Evolutionary conservation across 768 basidiomycete species (phyloP).

Genomic region (Dendrothele bispora): DNA sequence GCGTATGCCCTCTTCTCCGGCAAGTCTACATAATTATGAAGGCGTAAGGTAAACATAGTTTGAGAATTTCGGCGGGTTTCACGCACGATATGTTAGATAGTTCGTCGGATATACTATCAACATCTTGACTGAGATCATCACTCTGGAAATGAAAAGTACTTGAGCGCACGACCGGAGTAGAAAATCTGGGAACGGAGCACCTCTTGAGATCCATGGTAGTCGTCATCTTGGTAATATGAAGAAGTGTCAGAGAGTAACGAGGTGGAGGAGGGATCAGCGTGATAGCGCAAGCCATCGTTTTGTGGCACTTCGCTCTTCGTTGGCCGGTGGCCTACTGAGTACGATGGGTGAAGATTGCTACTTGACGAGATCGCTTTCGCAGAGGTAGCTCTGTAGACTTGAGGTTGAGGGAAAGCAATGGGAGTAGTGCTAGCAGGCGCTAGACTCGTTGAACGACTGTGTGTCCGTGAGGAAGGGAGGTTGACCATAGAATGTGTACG

Average conservation of each 20-base stretch:
- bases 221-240: conserved; percentile 39
- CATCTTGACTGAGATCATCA: conserved; percentile 22
- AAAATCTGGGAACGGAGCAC: conserved; percentile 21
- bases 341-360: conserved; percentile 19
- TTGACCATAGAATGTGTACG: conserved; percentile 33
- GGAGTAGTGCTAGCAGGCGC: conserved; percentile 23
- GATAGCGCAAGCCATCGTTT: conserved; percentile 23
- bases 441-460: conserved; percentile 40
- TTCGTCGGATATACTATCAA: conserved; percentile 29
- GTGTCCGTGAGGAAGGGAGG: conserved; percentile 22
- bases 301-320: conserved; percentile 34
- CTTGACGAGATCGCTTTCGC: conserved; percentile 22
- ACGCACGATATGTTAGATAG: conserved; percentile 41
- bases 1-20: conserved; percentile 61
- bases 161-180: no score
- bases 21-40: conserved; percentile 42
- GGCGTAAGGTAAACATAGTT: conserved; percentile 9
- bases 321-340: conserved; percentile 41
- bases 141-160: no score
- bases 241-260: conserved; percentile 27
- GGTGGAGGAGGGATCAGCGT: conserved; percentile 35
- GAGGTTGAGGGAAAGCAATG: conserved; percentile 53
- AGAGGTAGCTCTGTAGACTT: conserved; percentile 48
- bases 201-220: conserved; percentile 30
- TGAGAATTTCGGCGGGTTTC: conserved; percentile 5